These are phyloP conservation scores for Globisporangium ultimum DNA, from an alignment of 352 stramenopile genomes.

Conservation along the genomic window DNA sequence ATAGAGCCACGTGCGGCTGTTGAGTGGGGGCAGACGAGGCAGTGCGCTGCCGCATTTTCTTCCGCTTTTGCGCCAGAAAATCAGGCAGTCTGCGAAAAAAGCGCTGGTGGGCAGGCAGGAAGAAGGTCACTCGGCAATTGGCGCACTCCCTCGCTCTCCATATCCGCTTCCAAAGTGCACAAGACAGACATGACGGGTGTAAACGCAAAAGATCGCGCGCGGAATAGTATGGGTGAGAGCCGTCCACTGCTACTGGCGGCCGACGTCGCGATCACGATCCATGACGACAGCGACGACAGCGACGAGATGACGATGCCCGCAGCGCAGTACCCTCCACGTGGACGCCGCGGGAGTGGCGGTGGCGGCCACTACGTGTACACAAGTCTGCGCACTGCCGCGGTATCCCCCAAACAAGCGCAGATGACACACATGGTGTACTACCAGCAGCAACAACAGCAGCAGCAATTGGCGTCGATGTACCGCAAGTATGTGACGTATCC, in stretches of 20 bases:
- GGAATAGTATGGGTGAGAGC: neutral
- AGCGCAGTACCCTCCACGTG: neutral
- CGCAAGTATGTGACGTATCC: slow-evolving; percentile 31
- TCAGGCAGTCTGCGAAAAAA: too few relatives aligned
- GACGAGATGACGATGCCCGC: neutral
- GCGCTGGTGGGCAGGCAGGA: too few relatives aligned
- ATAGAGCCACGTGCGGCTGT: too few relatives aligned
- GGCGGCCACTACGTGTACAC: slow-evolving; percentile 1
- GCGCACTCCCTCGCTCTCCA: neutral
- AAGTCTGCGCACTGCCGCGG: slow-evolving; percentile 3
- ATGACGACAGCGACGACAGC: slow-evolving; percentile 1
- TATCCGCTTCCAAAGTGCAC: too few relatives aligned
- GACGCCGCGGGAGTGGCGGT: neutral
- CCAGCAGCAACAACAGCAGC: neutral
- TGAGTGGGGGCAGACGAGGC: too few relatives aligned
- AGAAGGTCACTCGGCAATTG: too few relatives aligned
- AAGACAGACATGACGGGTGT: neutral
- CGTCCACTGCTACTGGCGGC: slow-evolving; percentile 6
- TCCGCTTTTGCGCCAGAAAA: too few relatives aligned
- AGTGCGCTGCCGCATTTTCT: too few relatives aligned
- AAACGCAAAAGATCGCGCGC: slow-evolving; percentile 4
- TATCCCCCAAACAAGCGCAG: slow-evolving; percentile 2
- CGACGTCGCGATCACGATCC: slow-evolving; percentile 13
- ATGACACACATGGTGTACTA: neutral
- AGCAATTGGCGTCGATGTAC: slow-evolving; percentile 6